Evolutionary conservation across 306 rosid species (phyloP), one percentile per base, ranked within the genome.

Genomic region (Glycine latifolia): DNA sequence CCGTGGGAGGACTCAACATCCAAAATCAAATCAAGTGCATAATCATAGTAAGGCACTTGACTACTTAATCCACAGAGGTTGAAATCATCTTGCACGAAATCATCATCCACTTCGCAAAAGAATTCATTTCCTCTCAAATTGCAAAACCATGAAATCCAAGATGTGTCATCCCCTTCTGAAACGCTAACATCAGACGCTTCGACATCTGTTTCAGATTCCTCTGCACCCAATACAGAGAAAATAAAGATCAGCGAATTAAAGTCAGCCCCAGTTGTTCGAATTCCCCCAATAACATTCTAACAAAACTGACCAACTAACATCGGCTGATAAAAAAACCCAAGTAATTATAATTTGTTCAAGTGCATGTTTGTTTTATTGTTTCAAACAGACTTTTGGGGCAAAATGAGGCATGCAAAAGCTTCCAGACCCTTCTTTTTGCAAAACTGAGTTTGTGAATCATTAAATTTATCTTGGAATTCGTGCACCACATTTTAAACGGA

Each of bases 141-240:
- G 85, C 97, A 92, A 87, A 91, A 92, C 97, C 97, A 92, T 77
- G 95, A 87, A 54, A 92, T 91, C 97, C 97, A 92, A 67, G 94
- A 89, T 5, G 91, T 88, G 83, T 91, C 96, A 69, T 92, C 94
- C 58, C 88, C 95, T 78, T 91, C 97, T 47, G 97, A 92, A 72
- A 92, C 97, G 83, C 96, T 91, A 73, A 92, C 91, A 75, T 92
- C 95, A 3, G 96, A 92, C 49, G 77, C 96, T 77, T 91, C 97
- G 68, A 85, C 86, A 79, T 91, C 97, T 55, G 94, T 89, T 75
- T 92, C 96, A 84, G 97, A 92, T 81, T 89, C 94, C 81, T 89
- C 95, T 88, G 85, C 84, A 83, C 15, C 52, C 86, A 84, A 26
- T 26, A 26, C 31, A 26, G 2, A 26, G 31, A 26, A 26, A 26